Base-by-base conservation (phyloP, 164 flowering plant genomes). In the Tetrastigma voinierianum region DNA sequence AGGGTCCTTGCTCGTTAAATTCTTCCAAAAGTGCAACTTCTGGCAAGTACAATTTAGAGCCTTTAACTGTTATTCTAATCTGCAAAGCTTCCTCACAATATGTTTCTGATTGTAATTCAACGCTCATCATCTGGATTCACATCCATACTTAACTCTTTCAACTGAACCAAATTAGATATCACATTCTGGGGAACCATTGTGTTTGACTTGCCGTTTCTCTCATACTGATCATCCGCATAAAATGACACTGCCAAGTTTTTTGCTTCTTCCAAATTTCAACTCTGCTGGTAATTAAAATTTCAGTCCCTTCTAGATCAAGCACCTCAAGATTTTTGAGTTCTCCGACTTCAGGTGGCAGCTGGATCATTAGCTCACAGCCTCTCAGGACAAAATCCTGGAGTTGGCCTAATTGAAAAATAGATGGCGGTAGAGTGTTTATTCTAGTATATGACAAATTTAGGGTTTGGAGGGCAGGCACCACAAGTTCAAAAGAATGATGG, bases 231-330 rank as follows among this genome's bases (percentile, higher is more conserved):
- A 25, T 58, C 0, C 40, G 56, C 68, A 47, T 61, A 60, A 17
- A 74, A 59, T 11, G 73, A 69, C 25, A 74, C 45, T 55, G 45
- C 6, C 17, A 25, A n/a, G n/a, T n/a, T 40, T 14, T 69, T 1
- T 69, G 63, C 23, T 10, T 32, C 10, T 14, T 49, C 44, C 69
- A 40, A 40, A 56, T 18, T 16, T 65, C 32, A 43, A 69, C 21
- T n/a, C n/a, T 15, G 48, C 24, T 15, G 77, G 77, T 32, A 74
- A 48, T 7, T 11, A 1, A 52, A 20, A 70, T 20, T 12, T 57
- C 25, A 61, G 74, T 67, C 10, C 71, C 74, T n/a, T 63, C 40
- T 4, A 25, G 71, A 63, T 75, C 74, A n/a, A 75, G 71, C 15
- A 70, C 46, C 61, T 70, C 61, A 32, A 75, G 78, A 47, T 44